phyloP scores from a whole-genome alignment of 805 yeast species.

The Pachysolen tannophilus region DNA sequence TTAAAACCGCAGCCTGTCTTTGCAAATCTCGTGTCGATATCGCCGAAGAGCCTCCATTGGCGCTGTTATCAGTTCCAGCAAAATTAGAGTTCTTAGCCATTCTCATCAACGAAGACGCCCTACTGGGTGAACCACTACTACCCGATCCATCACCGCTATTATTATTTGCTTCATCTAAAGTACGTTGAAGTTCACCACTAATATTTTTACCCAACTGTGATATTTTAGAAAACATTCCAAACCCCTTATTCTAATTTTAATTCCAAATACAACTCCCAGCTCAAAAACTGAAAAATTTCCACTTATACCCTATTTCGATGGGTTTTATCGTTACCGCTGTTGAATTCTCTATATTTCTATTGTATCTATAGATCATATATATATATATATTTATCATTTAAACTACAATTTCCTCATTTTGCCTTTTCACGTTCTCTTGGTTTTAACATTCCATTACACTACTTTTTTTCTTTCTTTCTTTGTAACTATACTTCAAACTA shows the following conservation, averaged over 20 bases:
- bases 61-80: neutral
- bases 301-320: no score
- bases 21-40: constrained; percentile 18
- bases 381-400: neutral
- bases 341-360: no score
- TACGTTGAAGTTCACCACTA: constrained; percentile 46
- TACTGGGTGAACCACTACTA: constrained; percentile 12
- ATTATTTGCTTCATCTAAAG: constrained; percentile 18
- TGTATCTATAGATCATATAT: constrained; percentile 6
- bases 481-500: neutral
- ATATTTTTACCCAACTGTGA: constrained; percentile 58
- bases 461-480: neutral
- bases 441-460: no score
- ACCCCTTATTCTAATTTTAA: no score
- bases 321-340: no score
- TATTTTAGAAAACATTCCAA: constrained; percentile 53
- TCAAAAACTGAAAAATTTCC: no score
- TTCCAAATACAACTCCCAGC: no score
- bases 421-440: no score
- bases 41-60: no score
- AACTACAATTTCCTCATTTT: neutral
- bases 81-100: constrained; percentile 12
- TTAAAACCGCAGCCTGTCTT: constrained; percentile 21
- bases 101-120: constrained; percentile 9
- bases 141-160: constrained; percentile 23